These are phyloP conservation scores for Annulohypoxylon truncatum DNA, from an alignment of 2,329 filamentous ascomycete species.

Conservation along the genomic window DNA sequence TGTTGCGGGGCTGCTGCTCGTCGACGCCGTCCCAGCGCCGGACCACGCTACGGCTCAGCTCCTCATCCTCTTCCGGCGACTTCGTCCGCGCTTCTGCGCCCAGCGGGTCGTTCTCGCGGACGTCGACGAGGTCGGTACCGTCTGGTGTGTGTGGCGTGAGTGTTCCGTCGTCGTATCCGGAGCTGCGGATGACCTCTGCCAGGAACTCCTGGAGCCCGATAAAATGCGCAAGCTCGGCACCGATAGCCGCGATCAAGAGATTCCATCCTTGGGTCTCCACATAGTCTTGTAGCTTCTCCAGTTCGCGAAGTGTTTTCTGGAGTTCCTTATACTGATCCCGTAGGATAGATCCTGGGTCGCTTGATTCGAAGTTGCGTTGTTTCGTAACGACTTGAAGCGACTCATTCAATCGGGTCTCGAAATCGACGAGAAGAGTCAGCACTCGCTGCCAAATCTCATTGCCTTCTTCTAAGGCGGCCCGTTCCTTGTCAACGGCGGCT, in stretches of 20 bases:
- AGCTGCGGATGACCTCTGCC: constrained; percentile 50
- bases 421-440: constrained; percentile 68
- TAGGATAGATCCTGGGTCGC: constrained; percentile 54
- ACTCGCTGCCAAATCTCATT: constrained; percentile 73
- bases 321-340: constrained; percentile 67
- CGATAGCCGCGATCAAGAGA: constrained; percentile 78
- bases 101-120: constrained; percentile 17
- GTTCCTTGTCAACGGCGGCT: constrained; percentile 69
- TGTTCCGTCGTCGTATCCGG: constrained; percentile 46
- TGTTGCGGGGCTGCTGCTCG: constrained; percentile 52
- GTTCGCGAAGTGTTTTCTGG: constrained; percentile 62
- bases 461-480: constrained; percentile 74
- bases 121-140: constrained; percentile 34
- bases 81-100: constrained; percentile 9
- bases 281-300: constrained; percentile 65
- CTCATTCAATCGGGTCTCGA: constrained; percentile 62
- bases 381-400: constrained; percentile 36
- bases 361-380: constrained; percentile 44
- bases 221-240: constrained; percentile 78
- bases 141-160: constrained; percentile 21
- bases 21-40: constrained; percentile 48
- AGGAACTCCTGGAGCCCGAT: constrained; percentile 69
- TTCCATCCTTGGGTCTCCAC: constrained; percentile 77
- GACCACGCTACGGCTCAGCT: constrained; percentile 51
- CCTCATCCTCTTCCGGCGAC: constrained; percentile 42